Evolutionary conservation across 306 rosid genomes (phyloP), one percentile per base, ranked within the genome.

Genomic region (Mucuna pruriens): DNA sequence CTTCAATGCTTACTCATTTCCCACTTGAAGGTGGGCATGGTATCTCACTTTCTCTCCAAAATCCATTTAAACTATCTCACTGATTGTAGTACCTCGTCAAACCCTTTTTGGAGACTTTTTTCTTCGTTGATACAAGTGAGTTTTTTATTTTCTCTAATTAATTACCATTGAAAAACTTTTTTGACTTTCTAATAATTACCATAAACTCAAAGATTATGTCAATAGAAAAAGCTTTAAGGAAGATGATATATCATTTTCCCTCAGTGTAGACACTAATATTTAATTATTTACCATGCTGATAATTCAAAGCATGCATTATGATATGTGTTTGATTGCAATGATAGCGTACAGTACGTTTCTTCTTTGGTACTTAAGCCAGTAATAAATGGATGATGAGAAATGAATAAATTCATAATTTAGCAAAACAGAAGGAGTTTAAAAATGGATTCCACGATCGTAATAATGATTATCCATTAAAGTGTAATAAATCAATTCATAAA

Each of bases 1-100:
- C 84, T 83, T 88, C 82, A 64, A 79, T 83, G 87, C 89, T 17
- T 85, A 80, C 82, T 88, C 91, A 88, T 77, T 77, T 77, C 71
- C 91, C 89, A 88, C 89, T 88, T 81, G 54, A 67, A 70, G 58
- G 85, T 83, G 87, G 81, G 72, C 79, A 76, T 76, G 87, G 83
- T 71, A 86, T 83, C 85, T 79, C 74, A 52, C 85, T 86, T 75
- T 79, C 72, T 78, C 49, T 52, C 15, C 51, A 19, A 78, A 52
- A 49, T 62, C 79, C 66, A 51, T 72, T 71, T 68, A n/a, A 64
- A 72, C 58, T 38, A 65, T 66, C 58, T 79, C 77, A 55, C 80
- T 72, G 13, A 64, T 78, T 83, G 40, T 52, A 16, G 80, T 52
- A 78, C 19, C 76, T 29, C 79, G 71, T 83, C 68, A 29, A 78